Base-by-base conservation (phyloP, 75 land plant genomes). In the Cupressus sempervirens region DNA sequence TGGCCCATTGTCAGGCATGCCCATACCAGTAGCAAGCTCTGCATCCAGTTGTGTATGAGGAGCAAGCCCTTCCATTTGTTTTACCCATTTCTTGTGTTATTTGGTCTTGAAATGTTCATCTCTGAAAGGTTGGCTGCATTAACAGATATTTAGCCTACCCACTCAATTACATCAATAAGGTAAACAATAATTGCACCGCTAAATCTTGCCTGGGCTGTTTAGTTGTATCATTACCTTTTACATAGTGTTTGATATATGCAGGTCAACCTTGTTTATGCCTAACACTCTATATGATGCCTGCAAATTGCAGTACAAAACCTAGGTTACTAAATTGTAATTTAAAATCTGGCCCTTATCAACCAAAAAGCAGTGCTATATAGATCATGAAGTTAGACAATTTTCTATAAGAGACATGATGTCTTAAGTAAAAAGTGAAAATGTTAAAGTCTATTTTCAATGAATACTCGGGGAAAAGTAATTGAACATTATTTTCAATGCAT, bases 21-120 rank as follows among this genome's bases (percentile, higher is more conserved):
- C 99, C 98, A 94, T 94, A 12, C 99, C 99, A 88, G 92, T 96
- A 76, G 99, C 96, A 76, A 97, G 82, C 4, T 97, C 99, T 58
- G 99, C 99, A 89, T 97, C 98, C 4, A 94, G 87, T 89, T 97
- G 99, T 7, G 91, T 93, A 74, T 97, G 99, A 20, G 99, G 99
- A 75, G 98, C 94, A 79, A 93, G 88, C n/a, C 92, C 97, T 77
- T 77, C 81, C 99, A 97, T 94, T 83, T 76, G 84, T 89, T 97
- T 97, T 84, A 97, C 83, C 41, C 98, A n/a, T n/a, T n/a, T n/a
- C n/a, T n/a, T n/a, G n/a, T n/a, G n/a, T n/a, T n/a, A n/a, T n/a
- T n/a, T n/a, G n/a, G n/a, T n/a, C n/a, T n/a, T n/a, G n/a, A n/a
- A n/a, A n/a, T n/a, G n/a, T n/a, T n/a, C n/a, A n/a, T n/a, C n/a